Conservation (phyloP, 2,329 filamentous ascomycete genomes). For the Anthostomella pinea region DNA sequence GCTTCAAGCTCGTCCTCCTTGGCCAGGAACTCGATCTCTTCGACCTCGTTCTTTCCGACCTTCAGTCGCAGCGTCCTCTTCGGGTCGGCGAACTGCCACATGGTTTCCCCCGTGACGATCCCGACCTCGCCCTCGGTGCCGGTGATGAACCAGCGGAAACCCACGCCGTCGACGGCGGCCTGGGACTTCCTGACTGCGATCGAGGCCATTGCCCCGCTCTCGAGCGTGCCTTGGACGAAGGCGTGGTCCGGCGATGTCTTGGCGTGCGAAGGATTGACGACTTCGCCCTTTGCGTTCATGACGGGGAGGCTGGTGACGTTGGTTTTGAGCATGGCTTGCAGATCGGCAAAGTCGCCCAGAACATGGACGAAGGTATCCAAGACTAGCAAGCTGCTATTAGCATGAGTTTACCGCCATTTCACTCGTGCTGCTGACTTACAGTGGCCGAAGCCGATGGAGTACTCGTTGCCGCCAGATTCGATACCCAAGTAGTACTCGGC, state of each 20-base stretch:
- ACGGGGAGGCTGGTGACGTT: slow-evolving; percentile 21
- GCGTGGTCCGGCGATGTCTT: slow-evolving; percentile 35
- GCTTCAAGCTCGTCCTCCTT: slow-evolving; percentile 9
- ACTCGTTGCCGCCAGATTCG: slow-evolving; percentile 18
- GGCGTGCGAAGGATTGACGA: slow-evolving; percentile 20
- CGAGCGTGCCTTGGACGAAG: slow-evolving; percentile 32
- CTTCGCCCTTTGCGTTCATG: slow-evolving; percentile 19
- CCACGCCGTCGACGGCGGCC: slow-evolving; percentile 19
- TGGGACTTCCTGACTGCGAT: slow-evolving; percentile 25
- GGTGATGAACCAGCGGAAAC: slow-evolving; percentile 34
- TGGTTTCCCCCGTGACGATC: slow-evolving; percentile 14
- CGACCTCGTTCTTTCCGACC: slow-evolving; percentile 9
- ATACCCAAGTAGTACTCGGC: slow-evolving; percentile 13
- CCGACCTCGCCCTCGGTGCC: slow-evolving; percentile 37
- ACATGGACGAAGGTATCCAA: slow-evolving; percentile 33
- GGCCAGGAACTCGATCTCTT: slow-evolving; percentile 11
- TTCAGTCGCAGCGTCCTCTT: slow-evolving; percentile 18
- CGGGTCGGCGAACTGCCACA: slow-evolving; percentile 17
- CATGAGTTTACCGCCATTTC: not conserved
- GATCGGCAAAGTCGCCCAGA: slow-evolving; percentile 29
- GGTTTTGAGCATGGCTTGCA: slow-evolving; percentile 27
- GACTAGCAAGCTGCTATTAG: slow-evolving; percentile 19
- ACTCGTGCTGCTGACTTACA: slow-evolving; percentile 19
- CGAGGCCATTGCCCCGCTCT: slow-evolving; percentile 30
- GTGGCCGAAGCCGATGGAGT: slow-evolving; percentile 30